Evolutionary conservation across 1,139 yeast species (phyloP).

Genomic region (Geotrichum klebahnii): DNA sequence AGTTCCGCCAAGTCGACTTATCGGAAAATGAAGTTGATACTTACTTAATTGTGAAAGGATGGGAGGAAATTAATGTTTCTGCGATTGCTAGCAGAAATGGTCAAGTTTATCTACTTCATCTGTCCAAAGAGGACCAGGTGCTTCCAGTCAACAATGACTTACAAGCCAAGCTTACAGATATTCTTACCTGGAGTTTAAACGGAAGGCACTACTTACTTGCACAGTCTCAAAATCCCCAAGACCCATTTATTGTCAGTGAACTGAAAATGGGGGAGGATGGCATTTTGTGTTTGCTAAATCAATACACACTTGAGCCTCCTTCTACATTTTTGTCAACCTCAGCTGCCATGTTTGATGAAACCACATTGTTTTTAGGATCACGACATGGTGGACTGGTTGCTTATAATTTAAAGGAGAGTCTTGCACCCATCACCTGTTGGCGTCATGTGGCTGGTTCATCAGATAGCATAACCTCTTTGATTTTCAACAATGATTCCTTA

Average conservation of each 20-base stretch:
- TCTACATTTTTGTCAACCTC: constrained; percentile 58
- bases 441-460: constrained; percentile 40
- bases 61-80: constrained; percentile 43
- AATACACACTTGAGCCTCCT: constrained; percentile 27
- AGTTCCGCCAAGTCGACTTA: constrained; percentile 38
- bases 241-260: constrained; percentile 50
- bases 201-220: constrained; percentile 43
- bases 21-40: constrained; percentile 40
- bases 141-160: constrained; percentile 25
- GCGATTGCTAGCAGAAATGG: constrained; percentile 55
- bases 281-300: constrained; percentile 5
- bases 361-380: constrained; percentile 59
- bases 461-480: constrained; percentile 21
- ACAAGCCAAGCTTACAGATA: constrained; percentile 52
- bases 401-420: constrained; percentile 41
- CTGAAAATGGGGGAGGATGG: constrained; percentile 28
- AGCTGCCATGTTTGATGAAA: constrained; percentile 43
- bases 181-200: constrained; percentile 41
- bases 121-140: constrained; percentile 34
- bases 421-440: constrained; percentile 40
- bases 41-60: constrained; percentile 52
- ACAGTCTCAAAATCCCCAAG: constrained; percentile 67
- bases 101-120: constrained; percentile 46
- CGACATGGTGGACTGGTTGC: constrained; percentile 63
- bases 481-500: constrained; percentile 17